Evolutionary conservation across 2,329 filamentous ascomycete species (phyloP).

Genomic region (Arthrocladium fulminans): DNA sequence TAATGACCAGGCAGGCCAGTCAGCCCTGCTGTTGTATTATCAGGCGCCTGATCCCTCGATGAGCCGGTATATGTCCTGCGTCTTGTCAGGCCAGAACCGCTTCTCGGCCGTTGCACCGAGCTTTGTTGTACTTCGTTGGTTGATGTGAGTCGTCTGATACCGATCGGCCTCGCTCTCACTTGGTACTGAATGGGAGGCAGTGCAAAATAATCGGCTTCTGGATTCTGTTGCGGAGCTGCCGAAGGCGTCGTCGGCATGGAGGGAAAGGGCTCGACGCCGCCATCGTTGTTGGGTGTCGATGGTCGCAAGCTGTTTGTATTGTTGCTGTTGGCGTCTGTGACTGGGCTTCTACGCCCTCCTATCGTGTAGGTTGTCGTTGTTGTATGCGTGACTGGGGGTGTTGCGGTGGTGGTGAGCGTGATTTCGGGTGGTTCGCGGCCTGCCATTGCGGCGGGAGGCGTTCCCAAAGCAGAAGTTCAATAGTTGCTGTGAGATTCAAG

Average conservation of each 20-base stretch:
- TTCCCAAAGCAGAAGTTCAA: not conserved
- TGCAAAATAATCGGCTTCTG: not conserved
- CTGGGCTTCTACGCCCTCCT: not conserved
- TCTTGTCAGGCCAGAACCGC: constrained; percentile 16
- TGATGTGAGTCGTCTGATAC: constrained; percentile 19
- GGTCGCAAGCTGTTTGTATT: constrained; percentile 8
- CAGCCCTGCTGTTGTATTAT: constrained; percentile 11
- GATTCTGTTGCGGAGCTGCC: not conserved
- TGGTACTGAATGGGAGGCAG: not conserved
- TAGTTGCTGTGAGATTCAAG: not conserved
- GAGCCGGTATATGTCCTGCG: constrained; percentile 11
- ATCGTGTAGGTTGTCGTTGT: not conserved
- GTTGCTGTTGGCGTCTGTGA: not conserved
- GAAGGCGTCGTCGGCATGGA: not conserved
- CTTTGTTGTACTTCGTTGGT: constrained; percentile 7
- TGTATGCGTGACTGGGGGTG: constrained; percentile 3
- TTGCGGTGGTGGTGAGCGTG: constrained; percentile 6
- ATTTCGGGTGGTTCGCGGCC: constrained; percentile 1
- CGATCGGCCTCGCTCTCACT: constrained; percentile 15
- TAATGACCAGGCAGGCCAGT: constrained; percentile 5
- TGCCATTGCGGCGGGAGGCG: not conserved
- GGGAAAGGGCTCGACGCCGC: constrained; percentile 2
- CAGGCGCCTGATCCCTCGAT: constrained; percentile 10
- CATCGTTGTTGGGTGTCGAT: constrained; percentile 6
- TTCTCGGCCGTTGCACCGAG: constrained; percentile 13